phyloP scores from a whole-genome alignment of 2,329 filamentous ascomycete genomes.

The Colletotrichum endophyticum region DNA sequence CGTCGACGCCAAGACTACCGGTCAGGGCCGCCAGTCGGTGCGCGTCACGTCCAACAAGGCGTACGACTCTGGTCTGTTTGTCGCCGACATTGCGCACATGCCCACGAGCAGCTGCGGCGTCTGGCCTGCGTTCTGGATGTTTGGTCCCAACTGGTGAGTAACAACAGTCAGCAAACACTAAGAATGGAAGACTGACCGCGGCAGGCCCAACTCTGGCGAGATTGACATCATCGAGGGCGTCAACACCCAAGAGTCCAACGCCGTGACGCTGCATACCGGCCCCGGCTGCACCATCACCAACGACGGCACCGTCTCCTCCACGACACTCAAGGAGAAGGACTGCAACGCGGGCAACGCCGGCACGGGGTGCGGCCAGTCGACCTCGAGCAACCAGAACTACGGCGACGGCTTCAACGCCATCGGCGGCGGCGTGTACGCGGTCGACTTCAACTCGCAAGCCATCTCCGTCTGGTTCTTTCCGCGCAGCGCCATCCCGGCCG shows the following conservation, averaged over 20 bases:
- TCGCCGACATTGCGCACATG: slow-evolving; percentile 78
- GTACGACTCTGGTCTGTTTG: slow-evolving; percentile 73
- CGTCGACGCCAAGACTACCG: slow-evolving; percentile 66
- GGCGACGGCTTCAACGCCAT: slow-evolving; percentile 74
- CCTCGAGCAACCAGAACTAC: slow-evolving; percentile 58
- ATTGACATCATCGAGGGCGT: slow-evolving; percentile 85
- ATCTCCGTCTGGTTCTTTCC: slow-evolving; percentile 88
- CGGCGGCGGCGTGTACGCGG: slow-evolving; percentile 74
- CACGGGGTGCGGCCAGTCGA: slow-evolving; percentile 64
- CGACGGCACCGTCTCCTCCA: slow-evolving; percentile 50
- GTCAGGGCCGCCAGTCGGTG: slow-evolving; percentile 70
- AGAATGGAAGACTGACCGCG: not conserved
- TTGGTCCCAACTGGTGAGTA: slow-evolving; percentile 67
- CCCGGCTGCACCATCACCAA: slow-evolving; percentile 62
- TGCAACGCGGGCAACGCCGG: slow-evolving; percentile 61
- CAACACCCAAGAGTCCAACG: slow-evolving; percentile 63
- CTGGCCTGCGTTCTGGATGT: slow-evolving; percentile 77
- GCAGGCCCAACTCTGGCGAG: slow-evolving; percentile 65
- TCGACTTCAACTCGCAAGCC: slow-evolving; percentile 74
- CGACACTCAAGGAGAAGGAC: slow-evolving; percentile 51
- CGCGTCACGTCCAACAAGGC: slow-evolving; percentile 70
- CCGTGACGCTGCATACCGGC: slow-evolving; percentile 72
- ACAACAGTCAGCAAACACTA: not conserved
- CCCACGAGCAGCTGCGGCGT: slow-evolving; percentile 73
- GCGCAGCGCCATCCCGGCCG: slow-evolving; percentile 65